These are phyloP conservation scores for Parachaetomium inaequale DNA, from an alignment of 495 filamentous ascomycete genomes.

Conservation along the genomic window DNA sequence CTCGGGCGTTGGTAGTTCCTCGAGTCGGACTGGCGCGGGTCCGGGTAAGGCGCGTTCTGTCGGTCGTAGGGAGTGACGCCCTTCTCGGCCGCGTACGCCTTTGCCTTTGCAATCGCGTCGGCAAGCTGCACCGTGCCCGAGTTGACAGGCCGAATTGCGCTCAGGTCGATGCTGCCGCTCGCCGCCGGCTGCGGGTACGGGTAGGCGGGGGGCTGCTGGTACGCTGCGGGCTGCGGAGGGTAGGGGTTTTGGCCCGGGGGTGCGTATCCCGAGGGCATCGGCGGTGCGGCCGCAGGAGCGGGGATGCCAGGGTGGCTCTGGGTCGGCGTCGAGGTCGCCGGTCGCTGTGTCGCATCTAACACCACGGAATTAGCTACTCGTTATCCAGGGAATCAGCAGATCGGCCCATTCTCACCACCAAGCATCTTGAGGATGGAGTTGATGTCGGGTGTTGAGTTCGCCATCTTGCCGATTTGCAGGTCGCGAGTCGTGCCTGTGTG, in stretches of 20 bases:
- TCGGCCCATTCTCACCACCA: constrained; percentile 8
- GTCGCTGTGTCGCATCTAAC: constrained; percentile 31
- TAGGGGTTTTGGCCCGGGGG: constrained; percentile 31
- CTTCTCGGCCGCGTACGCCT: constrained; percentile 66
- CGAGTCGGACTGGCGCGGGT: constrained; percentile 39
- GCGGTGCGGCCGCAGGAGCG: constrained; percentile 19
- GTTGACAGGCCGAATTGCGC: constrained; percentile 66
- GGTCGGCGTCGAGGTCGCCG: constrained; percentile 38
- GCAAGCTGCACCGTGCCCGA: constrained; percentile 69
- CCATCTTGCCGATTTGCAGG: constrained; percentile 24
- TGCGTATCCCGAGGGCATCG: constrained; percentile 21
- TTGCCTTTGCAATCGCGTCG: constrained; percentile 71
- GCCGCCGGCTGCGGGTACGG: constrained; percentile 62
- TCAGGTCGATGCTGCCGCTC: constrained; percentile 69
- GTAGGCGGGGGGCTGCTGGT: constrained; percentile 45
- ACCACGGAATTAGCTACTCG: not conserved
- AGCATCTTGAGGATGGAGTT: constrained; percentile 32
- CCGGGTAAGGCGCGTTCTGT: constrained; percentile 38
- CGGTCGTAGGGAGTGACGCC: constrained; percentile 56
- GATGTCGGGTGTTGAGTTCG: constrained; percentile 29
- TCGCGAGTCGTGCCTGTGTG: not conserved
- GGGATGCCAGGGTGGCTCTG: constrained; percentile 44
- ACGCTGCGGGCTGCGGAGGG: constrained; percentile 40
- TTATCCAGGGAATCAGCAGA: not conserved
- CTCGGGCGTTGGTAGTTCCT: constrained; percentile 60